phyloP scores from a whole-genome alignment of 1,139 yeast species.

The Debaryomycetaceae sp. region DNA sequence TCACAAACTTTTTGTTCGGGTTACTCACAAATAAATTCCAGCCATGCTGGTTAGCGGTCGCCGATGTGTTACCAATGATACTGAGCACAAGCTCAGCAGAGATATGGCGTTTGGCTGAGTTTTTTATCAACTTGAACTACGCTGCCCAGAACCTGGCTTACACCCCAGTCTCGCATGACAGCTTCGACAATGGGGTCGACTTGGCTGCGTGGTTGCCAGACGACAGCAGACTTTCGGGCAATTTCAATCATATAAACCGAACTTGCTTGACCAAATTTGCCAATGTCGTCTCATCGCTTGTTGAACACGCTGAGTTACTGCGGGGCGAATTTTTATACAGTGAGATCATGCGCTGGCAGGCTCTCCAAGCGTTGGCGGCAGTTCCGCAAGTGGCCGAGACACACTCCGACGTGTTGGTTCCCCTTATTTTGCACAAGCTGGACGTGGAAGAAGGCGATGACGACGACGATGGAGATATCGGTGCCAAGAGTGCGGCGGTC shows the following conservation, averaged over 20 bases:
- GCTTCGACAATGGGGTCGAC: constrained; percentile 12
- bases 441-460: constrained; percentile 24
- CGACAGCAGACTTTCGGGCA: constrained; percentile 25
- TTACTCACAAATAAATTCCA: constrained; percentile 70
- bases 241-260: constrained; percentile 20
- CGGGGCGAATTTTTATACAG: constrained; percentile 33
- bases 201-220: constrained; percentile 29
- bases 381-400: constrained; percentile 67
- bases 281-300: constrained; percentile 24
- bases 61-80: constrained; percentile 53
- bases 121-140: constrained; percentile 36
- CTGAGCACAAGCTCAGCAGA: constrained; percentile 37
- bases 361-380: constrained; percentile 45
- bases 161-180: constrained; percentile 10
- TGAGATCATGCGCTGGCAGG: constrained; percentile 41
- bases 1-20: constrained; percentile 66
- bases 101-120: constrained; percentile 55
- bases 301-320: constrained; percentile 26
- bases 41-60: constrained; percentile 80
- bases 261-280: constrained; percentile 20
- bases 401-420: constrained; percentile 52
- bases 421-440: constrained; percentile 40
- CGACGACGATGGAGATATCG: constrained; percentile 14
- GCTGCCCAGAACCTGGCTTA: constrained; percentile 14
- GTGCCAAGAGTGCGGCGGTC: constrained; percentile 12